These are phyloP conservation scores for Psilocybe azurescens DNA, from an alignment of 768 basidiomycete genomes.

Conservation along the genomic window DNA sequence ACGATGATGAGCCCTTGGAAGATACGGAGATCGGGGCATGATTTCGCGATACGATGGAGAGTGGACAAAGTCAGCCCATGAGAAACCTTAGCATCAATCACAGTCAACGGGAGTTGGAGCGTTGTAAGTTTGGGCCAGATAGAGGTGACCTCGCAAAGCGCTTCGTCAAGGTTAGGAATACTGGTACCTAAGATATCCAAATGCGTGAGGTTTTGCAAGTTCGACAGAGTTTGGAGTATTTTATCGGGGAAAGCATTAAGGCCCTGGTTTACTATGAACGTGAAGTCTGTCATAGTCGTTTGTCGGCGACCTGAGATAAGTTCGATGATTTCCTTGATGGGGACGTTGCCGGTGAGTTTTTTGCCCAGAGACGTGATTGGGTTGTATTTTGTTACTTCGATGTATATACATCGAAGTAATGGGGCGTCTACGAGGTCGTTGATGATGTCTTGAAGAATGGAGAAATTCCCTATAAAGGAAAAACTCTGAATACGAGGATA, in stretches of 20 bases:
- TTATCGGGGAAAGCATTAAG: not conserved
- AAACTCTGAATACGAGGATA: not conserved
- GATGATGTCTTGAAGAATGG: not conserved
- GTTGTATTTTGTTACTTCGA: not conserved
- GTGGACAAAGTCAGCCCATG: not conserved
- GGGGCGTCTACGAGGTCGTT: not conserved
- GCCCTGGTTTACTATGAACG: not conserved
- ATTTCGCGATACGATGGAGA: not conserved
- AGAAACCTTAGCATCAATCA: not conserved
- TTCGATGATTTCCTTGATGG: not conserved
- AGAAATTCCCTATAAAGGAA: not conserved
- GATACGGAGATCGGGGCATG: not conserved
- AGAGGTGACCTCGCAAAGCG: not conserved
- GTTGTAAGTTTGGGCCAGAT: conserved; percentile 1
- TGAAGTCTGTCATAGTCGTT: not conserved
- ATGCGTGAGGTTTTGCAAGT: not conserved
- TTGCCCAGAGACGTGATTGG: not conserved
- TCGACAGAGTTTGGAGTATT: not conserved
- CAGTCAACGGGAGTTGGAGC: not conserved
- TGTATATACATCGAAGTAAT: not conserved
- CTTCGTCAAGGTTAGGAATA: not conserved
- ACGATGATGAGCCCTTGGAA: not conserved
- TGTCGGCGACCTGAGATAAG: not conserved
- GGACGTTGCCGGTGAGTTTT: not conserved
- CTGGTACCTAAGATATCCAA: not conserved